phyloP scores from a whole-genome alignment of 441 rosid species.

The Pelargonium cotyledonis region DNA sequence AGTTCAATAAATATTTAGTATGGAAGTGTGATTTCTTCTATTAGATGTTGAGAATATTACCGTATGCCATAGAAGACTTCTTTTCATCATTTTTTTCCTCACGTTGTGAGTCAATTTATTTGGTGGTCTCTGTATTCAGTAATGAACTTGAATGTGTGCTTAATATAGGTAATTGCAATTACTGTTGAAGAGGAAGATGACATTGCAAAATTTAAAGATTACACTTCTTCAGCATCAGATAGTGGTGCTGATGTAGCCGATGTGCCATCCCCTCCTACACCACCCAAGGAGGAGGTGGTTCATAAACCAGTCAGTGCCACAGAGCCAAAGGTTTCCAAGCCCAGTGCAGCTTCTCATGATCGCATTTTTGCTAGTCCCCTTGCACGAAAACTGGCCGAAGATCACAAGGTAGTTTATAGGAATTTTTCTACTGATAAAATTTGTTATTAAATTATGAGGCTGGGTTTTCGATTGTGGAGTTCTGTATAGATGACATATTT shows the following conservation, averaged over 20 bases:
- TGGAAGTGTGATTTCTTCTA: not conserved
- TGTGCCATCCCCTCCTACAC: slow-evolving; percentile 42
- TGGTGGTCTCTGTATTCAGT: not conserved
- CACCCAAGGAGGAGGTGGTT: slow-evolving; percentile 53
- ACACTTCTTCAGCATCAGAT: slow-evolving; percentile 52
- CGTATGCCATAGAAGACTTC: too few species aligned
- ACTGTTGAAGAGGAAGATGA: slow-evolving; percentile 89
- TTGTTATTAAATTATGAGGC: not conserved
- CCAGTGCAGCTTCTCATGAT: slow-evolving; percentile 44
- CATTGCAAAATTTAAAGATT: slow-evolving; percentile 75
- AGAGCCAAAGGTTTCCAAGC: slow-evolving; percentile 52
- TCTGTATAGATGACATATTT: not conserved
- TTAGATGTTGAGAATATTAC: not conserved
- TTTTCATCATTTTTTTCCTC: not conserved
- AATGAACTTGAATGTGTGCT: slow-evolving; percentile 10
- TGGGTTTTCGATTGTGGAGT: not conserved
- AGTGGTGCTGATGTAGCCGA: slow-evolving; percentile 34
- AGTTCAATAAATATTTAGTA: not conserved
- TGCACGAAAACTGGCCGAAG: slow-evolving; percentile 86
- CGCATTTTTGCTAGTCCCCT: slow-evolving; percentile 83
- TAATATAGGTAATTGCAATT: slow-evolving; percentile 61
- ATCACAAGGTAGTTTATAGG: slow-evolving; percentile 50
- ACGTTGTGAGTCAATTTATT: slow-evolving; percentile 2
- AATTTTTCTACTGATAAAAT: not conserved
- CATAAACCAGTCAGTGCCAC: slow-evolving; percentile 48